Conservation (phyloP, 164 flowering plant genomes). For the Stephania japonica region DNA sequence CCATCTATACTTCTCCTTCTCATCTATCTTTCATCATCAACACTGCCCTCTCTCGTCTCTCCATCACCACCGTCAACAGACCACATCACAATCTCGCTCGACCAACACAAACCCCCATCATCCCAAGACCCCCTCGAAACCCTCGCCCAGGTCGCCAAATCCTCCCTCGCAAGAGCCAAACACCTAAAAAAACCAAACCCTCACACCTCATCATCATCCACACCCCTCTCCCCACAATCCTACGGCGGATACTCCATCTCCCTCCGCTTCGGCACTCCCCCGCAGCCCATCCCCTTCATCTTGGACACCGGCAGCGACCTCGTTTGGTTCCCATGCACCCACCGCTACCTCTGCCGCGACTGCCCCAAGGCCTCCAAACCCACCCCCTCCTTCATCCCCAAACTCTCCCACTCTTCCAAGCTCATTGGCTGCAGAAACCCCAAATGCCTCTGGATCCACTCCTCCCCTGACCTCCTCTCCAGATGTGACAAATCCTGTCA, state of each 20-base stretch:
- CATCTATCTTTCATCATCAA: neutral
- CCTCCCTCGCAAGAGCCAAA: slow-evolving; percentile 45
- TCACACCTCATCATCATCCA: slow-evolving; percentile 4
- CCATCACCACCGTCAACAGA: neutral
- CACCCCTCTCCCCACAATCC: slow-evolving; percentile 37
- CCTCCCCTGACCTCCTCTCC: slow-evolving; percentile 14
- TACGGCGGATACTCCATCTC: slow-evolving; percentile 59
- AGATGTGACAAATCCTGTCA: slow-evolving; percentile 33
- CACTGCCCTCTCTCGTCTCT: neutral
- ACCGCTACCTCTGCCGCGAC: slow-evolving; percentile 36
- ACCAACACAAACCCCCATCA: slow-evolving; percentile 20
- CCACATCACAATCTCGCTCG: slow-evolving; percentile 28
- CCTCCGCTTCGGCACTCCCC: slow-evolving; percentile 57
- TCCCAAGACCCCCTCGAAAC: slow-evolving; percentile 19
- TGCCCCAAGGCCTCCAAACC: slow-evolving; percentile 23
- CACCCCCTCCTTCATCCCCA: slow-evolving; percentile 37
- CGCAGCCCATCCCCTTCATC: slow-evolving; percentile 43
- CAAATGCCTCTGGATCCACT: slow-evolving; percentile 54
- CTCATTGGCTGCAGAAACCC: slow-evolving; percentile 49
- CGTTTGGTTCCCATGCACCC: slow-evolving; percentile 65
- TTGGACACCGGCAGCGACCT: slow-evolving; percentile 57
- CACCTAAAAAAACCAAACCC: slow-evolving; percentile 35
- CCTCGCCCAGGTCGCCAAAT: slow-evolving; percentile 30
- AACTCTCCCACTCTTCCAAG: slow-evolving; percentile 40
- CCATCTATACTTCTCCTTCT: slow-evolving; percentile 1